A percentile compares a stretch with the other conserved stretches of the same genome.
These are phyloP conservation scores for Angophora floribunda DNA, from an alignment of 345 rosid species.

Conservation along the genomic window DNA sequence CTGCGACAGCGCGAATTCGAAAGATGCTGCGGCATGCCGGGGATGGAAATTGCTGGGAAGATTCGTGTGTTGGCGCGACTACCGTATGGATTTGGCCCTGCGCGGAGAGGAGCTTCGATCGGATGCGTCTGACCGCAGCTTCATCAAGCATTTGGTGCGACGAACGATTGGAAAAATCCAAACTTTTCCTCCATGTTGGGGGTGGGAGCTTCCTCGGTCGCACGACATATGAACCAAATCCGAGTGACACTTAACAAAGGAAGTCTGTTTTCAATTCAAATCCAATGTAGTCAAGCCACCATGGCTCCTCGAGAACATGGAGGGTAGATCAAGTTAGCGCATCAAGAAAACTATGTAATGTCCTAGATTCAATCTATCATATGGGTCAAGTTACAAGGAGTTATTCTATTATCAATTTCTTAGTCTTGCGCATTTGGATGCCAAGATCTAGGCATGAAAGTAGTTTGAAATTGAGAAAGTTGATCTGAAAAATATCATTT, in stretches of 20 bases:
- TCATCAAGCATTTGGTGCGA: not conserved
- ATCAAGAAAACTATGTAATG: too few species aligned
- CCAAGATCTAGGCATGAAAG: fast-evolving
- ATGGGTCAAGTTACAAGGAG: too few species aligned
- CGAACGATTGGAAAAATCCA: not conserved
- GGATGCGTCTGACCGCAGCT: not conserved
- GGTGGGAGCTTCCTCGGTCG: too few species aligned
- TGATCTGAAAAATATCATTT: not conserved
- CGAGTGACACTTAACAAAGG: too few species aligned
- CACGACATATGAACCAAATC: too few species aligned
- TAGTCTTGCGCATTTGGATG: not conserved
- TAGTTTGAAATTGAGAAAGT: not conserved
- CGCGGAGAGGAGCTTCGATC: not conserved
- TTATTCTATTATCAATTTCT: not conserved
- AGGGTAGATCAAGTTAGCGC: too few species aligned
- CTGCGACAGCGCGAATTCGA: not conserved
- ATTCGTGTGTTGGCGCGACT: not conserved
- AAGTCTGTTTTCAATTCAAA: too few species aligned
- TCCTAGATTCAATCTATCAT: too few species aligned
- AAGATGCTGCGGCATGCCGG: not conserved
- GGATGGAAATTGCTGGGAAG: not conserved
- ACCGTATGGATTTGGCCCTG: not conserved
- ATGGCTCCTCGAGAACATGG: too few species aligned
- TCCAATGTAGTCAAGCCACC: too few species aligned
- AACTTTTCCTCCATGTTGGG: too few species aligned